Percentiles rank a stretch among this genome's conserved stretches.
These are phyloP conservation scores for Caryopteris hybrid DNA, from an alignment of 305 asterid genomes.

Conservation along the genomic window DNA sequence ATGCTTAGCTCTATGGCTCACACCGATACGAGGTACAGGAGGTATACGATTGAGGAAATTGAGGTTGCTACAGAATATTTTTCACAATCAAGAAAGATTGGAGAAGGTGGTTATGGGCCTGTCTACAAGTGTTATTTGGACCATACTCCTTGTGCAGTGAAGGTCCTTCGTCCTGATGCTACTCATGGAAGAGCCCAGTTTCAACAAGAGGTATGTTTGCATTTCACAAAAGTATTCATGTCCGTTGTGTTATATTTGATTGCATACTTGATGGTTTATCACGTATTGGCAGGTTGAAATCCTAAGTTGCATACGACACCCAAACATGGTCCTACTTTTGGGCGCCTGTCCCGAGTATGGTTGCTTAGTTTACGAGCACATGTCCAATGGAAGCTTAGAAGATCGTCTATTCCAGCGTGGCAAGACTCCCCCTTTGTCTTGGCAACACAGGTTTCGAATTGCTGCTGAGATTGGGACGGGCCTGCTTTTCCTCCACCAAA, in stretches of 20 bases:
- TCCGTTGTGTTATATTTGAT: neutral
- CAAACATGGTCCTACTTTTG: slow-evolving; percentile 71
- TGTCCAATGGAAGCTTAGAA: slow-evolving; percentile 71
- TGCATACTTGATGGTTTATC: neutral
- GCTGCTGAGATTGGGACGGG: slow-evolving; percentile 70
- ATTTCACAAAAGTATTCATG: neutral
- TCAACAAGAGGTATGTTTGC: slow-evolving; percentile 61
- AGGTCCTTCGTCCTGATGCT: slow-evolving; percentile 78
- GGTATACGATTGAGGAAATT: slow-evolving; percentile 62
- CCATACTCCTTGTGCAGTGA: slow-evolving; percentile 71
- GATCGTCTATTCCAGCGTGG: slow-evolving; percentile 58
- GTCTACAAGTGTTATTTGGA: slow-evolving; percentile 68
- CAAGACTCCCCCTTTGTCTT: slow-evolving; percentile 51
- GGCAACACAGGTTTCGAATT: slow-evolving; percentile 65
- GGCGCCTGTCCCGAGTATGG: slow-evolving; percentile 83
- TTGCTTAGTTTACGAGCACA: slow-evolving; percentile 57
- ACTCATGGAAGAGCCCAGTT: slow-evolving; percentile 79
- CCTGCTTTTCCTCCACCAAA: slow-evolving; percentile 63
- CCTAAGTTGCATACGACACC: slow-evolving; percentile 65
- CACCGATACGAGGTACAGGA: slow-evolving; percentile 49
- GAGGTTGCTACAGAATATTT: slow-evolving; percentile 68
- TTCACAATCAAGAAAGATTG: slow-evolving; percentile 54
- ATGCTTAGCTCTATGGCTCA: slow-evolving; percentile 19
- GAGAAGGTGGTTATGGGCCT: slow-evolving; percentile 83
- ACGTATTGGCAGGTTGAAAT: slow-evolving; percentile 49